Evolutionary conservation across 495 filamentous ascomycete species (phyloP).

Genomic region (Delitschia confertaspora): DNA sequence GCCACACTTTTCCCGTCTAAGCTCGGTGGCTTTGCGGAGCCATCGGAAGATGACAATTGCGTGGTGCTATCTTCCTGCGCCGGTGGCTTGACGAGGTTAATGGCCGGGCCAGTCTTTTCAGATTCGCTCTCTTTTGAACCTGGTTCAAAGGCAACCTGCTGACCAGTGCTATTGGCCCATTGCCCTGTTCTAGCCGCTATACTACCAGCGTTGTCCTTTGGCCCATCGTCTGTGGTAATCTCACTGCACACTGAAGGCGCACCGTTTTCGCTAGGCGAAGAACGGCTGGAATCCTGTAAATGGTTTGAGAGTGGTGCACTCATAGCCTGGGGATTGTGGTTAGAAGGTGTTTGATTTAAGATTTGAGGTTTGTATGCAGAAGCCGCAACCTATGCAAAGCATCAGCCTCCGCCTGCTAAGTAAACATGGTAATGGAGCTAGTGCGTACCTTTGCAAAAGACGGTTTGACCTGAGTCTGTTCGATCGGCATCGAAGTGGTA

Average conservation of each 20-base stretch:
- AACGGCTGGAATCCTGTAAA: not conserved
- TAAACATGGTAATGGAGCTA: not conserved
- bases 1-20: conserved; percentile 86
- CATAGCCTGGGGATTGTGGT: conserved; percentile 1
- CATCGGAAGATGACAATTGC: conserved; percentile 55
- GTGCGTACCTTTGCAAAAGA: conserved; percentile 49
- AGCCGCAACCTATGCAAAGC: conserved; percentile 43
- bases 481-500: conserved; percentile 12
- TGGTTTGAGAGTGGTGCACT: conserved; percentile 6
- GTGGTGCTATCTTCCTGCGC: conserved; percentile 39
- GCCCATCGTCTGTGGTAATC: not conserved
- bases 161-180: conserved; percentile 18
- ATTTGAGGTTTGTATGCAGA: conserved; percentile 32
- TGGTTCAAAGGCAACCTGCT: conserved; percentile 8
- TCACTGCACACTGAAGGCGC: conserved; percentile 9
- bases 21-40: conserved; percentile 74
- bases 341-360: conserved; percentile 9
- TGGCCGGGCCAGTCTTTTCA: conserved; percentile 14
- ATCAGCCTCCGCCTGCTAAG: conserved; percentile 5
- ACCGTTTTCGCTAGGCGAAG: conserved; percentile 5
- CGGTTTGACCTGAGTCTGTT: conserved; percentile 29
- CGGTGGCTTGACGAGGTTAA: conserved; percentile 20
- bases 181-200: conserved; percentile 15
- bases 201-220: conserved; percentile 19
- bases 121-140: conserved; percentile 19